Base-by-base conservation (phyloP, 441 rosid genomes). In the Jatropha podagrica region DNA sequence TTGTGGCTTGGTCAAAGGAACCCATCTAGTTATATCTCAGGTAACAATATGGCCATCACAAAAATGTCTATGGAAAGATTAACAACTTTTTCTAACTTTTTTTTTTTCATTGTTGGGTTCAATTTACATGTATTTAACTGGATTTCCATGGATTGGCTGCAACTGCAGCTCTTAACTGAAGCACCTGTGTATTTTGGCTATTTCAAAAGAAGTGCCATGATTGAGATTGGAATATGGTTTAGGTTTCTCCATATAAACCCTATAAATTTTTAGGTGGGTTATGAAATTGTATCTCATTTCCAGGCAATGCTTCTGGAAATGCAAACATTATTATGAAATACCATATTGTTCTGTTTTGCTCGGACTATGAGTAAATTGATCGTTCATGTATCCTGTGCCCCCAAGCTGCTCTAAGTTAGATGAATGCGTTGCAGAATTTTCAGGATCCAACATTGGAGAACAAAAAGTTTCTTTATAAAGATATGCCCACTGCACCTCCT, bases 401-500 rank as follows among this genome's bases (percentile, higher is more conserved):
- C 17, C 11, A 40, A 64, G 40, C 42, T 40, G 60, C 49, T 56
- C 82, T 81, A 58, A 81, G 65, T 69, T 66, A 59, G 69, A 77
- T 14, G 74, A 15, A 71, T 78, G 63, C 7, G 72, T 65, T 83
- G 76, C 90, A 89, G 94, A 87, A 68, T 68, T 76, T 79, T 54
- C 74, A 74, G 32, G 76, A 76, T 67, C 76, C 68, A 86, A 79
- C 72, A 65, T 18, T 74, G 85, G 83, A 71, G 83, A 84, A 86
- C 38, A 80, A 17, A 61, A 66, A 68, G 52, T 69, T 72, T 77
- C 76, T 79, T 48, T 74, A 73, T 67, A 71, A 51, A 26, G 84
- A 82, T 77, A 74, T 78, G 55, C 84, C 87, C 68, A 85, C 87
- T 76, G 91, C 92, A 44, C 89, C 88, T 76, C 90, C 89, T 73